Percentiles rank a stretch among this genome's conserved stretches.
Conservation (phyloP, 2,329 filamentous ascomycete species). For the Aspergillus fumigatiaffinis region DNA sequence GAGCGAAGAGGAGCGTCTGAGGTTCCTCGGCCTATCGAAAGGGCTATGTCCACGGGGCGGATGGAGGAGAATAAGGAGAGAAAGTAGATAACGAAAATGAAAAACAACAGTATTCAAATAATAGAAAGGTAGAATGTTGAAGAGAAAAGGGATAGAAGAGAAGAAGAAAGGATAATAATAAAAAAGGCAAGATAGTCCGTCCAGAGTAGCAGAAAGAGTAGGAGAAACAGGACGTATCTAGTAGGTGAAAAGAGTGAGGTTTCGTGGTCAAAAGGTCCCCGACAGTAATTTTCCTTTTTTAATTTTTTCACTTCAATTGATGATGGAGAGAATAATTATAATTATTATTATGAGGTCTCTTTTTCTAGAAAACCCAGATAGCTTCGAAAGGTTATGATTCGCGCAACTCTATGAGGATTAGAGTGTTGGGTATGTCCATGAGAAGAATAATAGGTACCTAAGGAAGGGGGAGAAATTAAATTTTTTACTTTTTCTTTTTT, state of each 20-base stretch:
- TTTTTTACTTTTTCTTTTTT: too few species aligned
- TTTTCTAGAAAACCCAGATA: background rate
- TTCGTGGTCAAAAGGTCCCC: slow-evolving; percentile 13
- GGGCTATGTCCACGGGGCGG: background rate
- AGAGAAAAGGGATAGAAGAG: slow-evolving; percentile 8
- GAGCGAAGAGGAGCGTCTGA: background rate
- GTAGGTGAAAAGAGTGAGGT: slow-evolving; percentile 8
- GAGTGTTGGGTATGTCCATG: slow-evolving; percentile 7
- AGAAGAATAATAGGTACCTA: background rate
- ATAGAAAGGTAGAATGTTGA: slow-evolving; percentile 17
- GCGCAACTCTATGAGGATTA: slow-evolving; percentile 7
- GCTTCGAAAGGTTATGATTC: background rate
- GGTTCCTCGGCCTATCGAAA: background rate
- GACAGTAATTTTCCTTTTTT: slow-evolving; percentile 7
- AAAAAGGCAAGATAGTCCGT: slow-evolving; percentile 14
- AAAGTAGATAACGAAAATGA: slow-evolving; percentile 2
- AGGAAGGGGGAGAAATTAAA: slow-evolving; percentile 5
- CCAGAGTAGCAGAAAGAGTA: slow-evolving; percentile 4
- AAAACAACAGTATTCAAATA: slow-evolving; percentile 6
- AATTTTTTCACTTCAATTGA: background rate
- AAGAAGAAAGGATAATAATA: slow-evolving; percentile 1
- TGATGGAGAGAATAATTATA: background rate
- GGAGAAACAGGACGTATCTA: background rate
- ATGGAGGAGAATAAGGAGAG: background rate
- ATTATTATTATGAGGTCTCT: too few species aligned